A percentile compares a stretch with the other conserved stretches of the same genome.
phyloP scores from a whole-genome alignment of 257 asterid species.

The Primulina huaijiensis region DNA sequence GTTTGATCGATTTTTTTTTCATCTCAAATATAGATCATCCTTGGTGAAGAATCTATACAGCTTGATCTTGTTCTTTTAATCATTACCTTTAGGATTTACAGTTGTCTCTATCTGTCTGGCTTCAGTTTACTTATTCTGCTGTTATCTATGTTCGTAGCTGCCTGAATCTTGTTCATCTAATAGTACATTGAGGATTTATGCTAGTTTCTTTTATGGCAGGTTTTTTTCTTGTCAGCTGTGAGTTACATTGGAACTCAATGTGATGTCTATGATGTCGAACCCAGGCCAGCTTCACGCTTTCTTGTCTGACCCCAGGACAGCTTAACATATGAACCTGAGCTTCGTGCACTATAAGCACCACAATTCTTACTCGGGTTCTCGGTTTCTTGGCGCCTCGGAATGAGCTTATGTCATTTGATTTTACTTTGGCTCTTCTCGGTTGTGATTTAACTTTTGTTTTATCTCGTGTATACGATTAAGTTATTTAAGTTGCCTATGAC shows the following conservation, averaged over 20 bases:
- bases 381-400: no score
- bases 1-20: neutral
- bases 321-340: neutral
- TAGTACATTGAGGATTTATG: neutral
- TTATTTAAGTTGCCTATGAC: no score
- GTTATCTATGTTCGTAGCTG: neutral
- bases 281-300: neutral
- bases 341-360: neutral
- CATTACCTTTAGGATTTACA: neutral
- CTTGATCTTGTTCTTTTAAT: neutral
- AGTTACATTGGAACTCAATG: no score
- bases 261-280: neutral
- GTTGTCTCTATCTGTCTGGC: neutral
- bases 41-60: neutral
- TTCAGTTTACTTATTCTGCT: neutral
- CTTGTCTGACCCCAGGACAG: no score
- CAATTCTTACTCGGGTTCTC: no score
- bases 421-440: neutral
- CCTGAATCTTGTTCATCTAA: neutral
- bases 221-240: neutral
- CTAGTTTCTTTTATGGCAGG: constrained; percentile 12
- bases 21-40: neutral
- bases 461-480: neutral
- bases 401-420: neutral
- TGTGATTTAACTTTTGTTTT: neutral